These are phyloP conservation scores for Lactarius hatsudake DNA, from an alignment of 768 basidiomycete species.

Conservation along the genomic window DNA sequence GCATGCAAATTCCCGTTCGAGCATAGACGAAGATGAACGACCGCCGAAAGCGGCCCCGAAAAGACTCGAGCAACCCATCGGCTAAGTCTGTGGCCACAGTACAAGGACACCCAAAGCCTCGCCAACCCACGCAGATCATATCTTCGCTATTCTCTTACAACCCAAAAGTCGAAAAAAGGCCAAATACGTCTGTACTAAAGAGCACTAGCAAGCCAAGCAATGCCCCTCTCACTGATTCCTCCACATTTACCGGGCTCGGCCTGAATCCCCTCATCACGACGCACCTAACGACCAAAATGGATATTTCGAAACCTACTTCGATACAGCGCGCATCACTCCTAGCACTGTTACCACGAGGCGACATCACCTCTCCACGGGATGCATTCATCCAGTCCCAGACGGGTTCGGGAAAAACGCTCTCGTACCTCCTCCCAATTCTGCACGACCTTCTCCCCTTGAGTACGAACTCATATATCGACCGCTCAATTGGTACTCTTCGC, in stretches of 20 bases:
- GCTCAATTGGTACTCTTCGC: slow-evolving; percentile 95
- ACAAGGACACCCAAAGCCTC: slow-evolving; percentile 11
- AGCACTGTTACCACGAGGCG: slow-evolving; percentile 52
- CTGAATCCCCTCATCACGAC: slow-evolving; percentile 75
- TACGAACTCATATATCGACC: slow-evolving; percentile 87
- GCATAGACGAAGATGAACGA: not conserved
- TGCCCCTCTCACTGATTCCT: slow-evolving; percentile 72
- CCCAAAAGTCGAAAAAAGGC: slow-evolving; percentile 55
- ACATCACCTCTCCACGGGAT: slow-evolving; percentile 51
- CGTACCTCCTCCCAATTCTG: slow-evolving; percentile 91
- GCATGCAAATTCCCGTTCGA: not conserved
- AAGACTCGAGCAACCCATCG: not conserved
- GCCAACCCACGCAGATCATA: slow-evolving; percentile 23
- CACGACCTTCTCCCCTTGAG: slow-evolving; percentile 91
- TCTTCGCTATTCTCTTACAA: slow-evolving; percentile 81
- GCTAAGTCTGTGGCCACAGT: not conserved
- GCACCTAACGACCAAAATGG: slow-evolving; percentile 79
- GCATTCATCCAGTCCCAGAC: slow-evolving; percentile 96
- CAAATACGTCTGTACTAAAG: slow-evolving; percentile 31
- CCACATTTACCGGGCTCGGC: slow-evolving; percentile 79
- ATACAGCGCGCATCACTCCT: slow-evolving; percentile 77
- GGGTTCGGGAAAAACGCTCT: slow-evolving; percentile 93
- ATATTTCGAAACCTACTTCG: slow-evolving; percentile 80
- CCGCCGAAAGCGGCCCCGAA: slow-evolving; percentile 26
- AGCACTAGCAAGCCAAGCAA: slow-evolving; percentile 61